Percentiles rank a stretch among this genome's conserved stretches.
These are phyloP conservation scores for Penicillium sp. DNA, from an alignment of 2,329 filamentous ascomycete genomes.

Conservation along the genomic window DNA sequence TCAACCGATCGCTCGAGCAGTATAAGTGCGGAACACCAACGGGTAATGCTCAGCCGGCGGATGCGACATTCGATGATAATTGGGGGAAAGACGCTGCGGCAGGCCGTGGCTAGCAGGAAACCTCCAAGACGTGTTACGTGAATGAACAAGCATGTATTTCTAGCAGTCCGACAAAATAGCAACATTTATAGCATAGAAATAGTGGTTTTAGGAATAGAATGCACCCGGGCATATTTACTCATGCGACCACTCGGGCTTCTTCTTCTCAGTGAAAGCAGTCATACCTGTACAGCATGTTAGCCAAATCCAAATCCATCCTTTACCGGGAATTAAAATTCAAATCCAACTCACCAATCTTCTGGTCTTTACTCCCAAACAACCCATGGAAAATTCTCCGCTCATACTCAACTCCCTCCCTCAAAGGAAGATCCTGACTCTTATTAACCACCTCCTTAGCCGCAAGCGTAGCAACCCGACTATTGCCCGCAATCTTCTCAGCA, in stretches of 20 bases:
- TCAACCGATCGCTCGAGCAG: slow-evolving; percentile 70
- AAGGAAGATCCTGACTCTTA: slow-evolving; percentile 88
- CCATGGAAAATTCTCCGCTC: slow-evolving; percentile 92
- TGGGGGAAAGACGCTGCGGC: slow-evolving; percentile 7
- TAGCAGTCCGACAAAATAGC: neutral
- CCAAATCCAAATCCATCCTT: neutral
- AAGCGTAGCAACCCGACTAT: slow-evolving; percentile 82
- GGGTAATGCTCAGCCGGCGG: slow-evolving; percentile 48
- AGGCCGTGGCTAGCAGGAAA: slow-evolving; percentile 6
- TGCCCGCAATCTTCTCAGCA: slow-evolving; percentile 84
- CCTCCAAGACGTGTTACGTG: neutral
- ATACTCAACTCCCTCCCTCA: slow-evolving; percentile 90
- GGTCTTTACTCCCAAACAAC: slow-evolving; percentile 89
- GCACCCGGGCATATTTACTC: slow-evolving; percentile 52
- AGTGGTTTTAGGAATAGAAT: neutral
- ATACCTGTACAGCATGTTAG: slow-evolving; percentile 53
- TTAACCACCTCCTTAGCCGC: slow-evolving; percentile 98
- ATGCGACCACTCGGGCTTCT: slow-evolving; percentile 86
- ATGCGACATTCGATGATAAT: slow-evolving; percentile 8
- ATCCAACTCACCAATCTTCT: slow-evolving; percentile 76
- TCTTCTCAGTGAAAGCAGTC: slow-evolving; percentile 93
- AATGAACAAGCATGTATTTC: neutral
- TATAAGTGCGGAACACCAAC: slow-evolving; percentile 62
- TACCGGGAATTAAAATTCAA: neutral
- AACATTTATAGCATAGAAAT: neutral